phyloP scores from a whole-genome alignment of 2,329 filamentous ascomycete species.

The Stemphylium vesicarium region DNA sequence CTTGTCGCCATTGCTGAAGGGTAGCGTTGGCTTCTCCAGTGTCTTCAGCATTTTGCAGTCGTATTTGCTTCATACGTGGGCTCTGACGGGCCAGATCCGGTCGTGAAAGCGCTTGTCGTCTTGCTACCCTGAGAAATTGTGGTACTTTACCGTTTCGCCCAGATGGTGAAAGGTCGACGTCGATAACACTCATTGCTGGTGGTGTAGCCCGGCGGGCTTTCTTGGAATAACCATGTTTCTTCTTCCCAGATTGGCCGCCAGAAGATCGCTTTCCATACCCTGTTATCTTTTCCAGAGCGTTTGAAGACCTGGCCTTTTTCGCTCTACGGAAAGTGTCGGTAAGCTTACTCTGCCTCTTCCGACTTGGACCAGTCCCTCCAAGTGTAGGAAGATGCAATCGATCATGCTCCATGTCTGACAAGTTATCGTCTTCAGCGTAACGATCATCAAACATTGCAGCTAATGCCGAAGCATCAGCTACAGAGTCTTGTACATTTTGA shows the following conservation, averaged over 20 bases:
- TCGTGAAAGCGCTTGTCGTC: constrained; percentile 57
- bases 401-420: constrained; percentile 55
- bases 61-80: constrained; percentile 59
- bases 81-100: constrained; percentile 59
- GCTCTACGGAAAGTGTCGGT: constrained; percentile 40
- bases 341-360: constrained; percentile 49
- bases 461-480: constrained; percentile 24
- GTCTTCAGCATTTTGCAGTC: constrained; percentile 59
- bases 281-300: background rate
- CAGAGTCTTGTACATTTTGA: constrained; percentile 26
- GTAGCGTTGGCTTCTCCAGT: constrained; percentile 61
- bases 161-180: constrained; percentile 50
- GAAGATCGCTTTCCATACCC: background rate
- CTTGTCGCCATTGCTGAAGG: constrained; percentile 60
- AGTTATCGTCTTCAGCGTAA: constrained; percentile 33
- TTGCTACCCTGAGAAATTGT: constrained; percentile 63
- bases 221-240: constrained; percentile 17
- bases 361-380: constrained; percentile 26
- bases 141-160: constrained; percentile 49
- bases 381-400: constrained; percentile 48
- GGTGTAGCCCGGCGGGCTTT: constrained; percentile 20
- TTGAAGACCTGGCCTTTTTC: constrained; percentile 23
- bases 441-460: constrained; percentile 35
- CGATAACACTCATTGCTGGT: constrained; percentile 58
- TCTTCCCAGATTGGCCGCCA: constrained; percentile 2